Evolutionary conservation across 352 stramenopile species (phyloP).

Genomic region (Phytophthora chlamydospora): DNA sequence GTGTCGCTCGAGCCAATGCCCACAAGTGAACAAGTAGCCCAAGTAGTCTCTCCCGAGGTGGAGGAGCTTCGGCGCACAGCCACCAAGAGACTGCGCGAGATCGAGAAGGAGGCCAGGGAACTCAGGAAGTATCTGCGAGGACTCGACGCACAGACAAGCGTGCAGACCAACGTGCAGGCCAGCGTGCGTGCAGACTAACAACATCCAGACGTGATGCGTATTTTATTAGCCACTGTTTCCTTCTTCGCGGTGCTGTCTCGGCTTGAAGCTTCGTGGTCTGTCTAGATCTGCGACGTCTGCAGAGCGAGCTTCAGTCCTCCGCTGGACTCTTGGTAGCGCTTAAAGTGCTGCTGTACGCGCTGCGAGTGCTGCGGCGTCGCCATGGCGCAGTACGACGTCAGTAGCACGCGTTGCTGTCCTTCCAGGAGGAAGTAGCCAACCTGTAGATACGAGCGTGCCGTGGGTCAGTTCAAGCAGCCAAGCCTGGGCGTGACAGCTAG

Average conservation of each 20-base stretch:
- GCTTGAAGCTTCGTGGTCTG: constrained; percentile 28
- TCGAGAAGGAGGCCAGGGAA: constrained; percentile 29
- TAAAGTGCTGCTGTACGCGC: constrained; percentile 45
- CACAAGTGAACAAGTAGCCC: too few relatives aligned
- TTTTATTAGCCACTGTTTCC: not conserved
- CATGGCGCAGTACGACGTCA: constrained; percentile 68
- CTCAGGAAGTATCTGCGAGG: constrained; percentile 29
- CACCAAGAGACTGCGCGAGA: constrained; percentile 26
- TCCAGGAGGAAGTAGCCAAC: constrained; percentile 60
- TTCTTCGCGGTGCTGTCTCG: constrained; percentile 2
- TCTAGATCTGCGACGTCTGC: constrained; percentile 27
- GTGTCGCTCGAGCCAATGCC: constrained; percentile 1
- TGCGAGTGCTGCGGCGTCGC: constrained; percentile 16
- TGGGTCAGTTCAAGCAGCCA: not conserved
- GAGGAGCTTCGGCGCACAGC: constrained; percentile 23
- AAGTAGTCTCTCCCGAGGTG: not conserved
- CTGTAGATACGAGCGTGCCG: constrained; percentile 24
- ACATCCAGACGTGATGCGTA: not conserved
- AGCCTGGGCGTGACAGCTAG: not conserved
- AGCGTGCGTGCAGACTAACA: not conserved
- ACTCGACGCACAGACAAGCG: constrained; percentile 1
- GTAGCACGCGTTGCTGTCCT: constrained; percentile 30
- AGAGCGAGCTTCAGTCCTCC: constrained; percentile 28
- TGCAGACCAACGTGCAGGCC: not conserved
- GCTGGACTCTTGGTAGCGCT: constrained; percentile 42